Conservation (phyloP, 768 basidiomycete genomes). For the Rhodotorula toruloides region DNA sequence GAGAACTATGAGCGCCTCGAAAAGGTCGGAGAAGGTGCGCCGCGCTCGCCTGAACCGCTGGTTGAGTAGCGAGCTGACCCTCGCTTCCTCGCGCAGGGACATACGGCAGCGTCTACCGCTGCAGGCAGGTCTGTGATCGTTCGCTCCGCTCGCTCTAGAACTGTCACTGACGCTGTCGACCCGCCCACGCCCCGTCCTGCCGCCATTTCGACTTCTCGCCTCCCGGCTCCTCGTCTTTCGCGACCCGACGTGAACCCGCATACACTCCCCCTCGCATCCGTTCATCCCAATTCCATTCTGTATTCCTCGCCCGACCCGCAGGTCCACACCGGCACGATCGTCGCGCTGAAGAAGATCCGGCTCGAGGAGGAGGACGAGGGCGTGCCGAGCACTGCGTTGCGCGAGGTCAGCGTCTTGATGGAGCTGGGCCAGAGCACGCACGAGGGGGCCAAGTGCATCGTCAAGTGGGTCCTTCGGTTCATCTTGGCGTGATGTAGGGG, state of each 20-base stretch:
- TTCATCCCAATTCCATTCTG: background rate
- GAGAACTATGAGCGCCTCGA: slow-evolving; percentile 35
- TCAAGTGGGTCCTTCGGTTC: slow-evolving; percentile 55
- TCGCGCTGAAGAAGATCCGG: slow-evolving; percentile 95
- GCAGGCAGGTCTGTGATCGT: slow-evolving; percentile 55
- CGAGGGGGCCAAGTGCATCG: slow-evolving; percentile 56
- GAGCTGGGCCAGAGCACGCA: slow-evolving; percentile 77
- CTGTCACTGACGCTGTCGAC: too few species aligned
- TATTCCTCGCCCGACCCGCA: background rate
- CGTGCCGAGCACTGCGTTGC: slow-evolving; percentile 91
- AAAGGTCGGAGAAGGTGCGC: slow-evolving; percentile 34
- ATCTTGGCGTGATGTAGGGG: background rate
- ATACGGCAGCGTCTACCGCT: slow-evolving; percentile 97
- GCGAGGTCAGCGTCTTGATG: slow-evolving; percentile 93
- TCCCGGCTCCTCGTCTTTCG: too few species aligned
- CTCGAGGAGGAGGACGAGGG: slow-evolving; percentile 98
- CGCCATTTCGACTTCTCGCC: background rate
- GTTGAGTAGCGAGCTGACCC: too few species aligned
- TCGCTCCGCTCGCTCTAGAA: background rate
- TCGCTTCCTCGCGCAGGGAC: slow-evolving; percentile 58
- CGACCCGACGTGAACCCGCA: too few species aligned
- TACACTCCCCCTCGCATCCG: too few species aligned
- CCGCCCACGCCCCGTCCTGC: background rate
- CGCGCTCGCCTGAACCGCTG: background rate
- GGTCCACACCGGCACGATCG: slow-evolving; percentile 65